phyloP scores from a whole-genome alignment of 1,284 basidiomycete species.

The Phellopilus nigrolimitatus region DNA sequence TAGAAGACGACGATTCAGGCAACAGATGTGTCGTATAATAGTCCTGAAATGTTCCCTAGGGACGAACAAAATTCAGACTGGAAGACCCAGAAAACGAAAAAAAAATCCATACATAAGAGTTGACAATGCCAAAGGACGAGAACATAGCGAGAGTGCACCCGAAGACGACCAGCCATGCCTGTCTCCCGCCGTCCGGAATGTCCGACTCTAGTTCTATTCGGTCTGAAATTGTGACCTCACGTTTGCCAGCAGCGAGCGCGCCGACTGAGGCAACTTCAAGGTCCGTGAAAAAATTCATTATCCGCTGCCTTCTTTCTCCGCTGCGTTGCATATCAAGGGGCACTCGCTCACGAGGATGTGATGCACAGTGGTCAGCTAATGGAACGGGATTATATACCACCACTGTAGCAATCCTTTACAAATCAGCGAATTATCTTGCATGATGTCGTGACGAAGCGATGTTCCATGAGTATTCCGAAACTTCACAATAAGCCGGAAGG shows the following conservation, averaged over 20 bases:
- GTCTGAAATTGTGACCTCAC: no score
- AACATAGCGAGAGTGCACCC: conserved; percentile 35
- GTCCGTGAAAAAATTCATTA: background rate
- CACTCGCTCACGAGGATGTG: background rate
- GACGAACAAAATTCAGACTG: background rate
- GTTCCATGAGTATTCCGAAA: no score
- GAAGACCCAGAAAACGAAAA: background rate
- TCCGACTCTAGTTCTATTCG: no score
- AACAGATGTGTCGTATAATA: conserved; percentile 41
- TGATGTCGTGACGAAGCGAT: no score
- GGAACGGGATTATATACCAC: background rate
- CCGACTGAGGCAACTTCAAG: background rate
- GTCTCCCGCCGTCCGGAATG: conserved; percentile 29
- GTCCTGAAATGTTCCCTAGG: conserved; percentile 38
- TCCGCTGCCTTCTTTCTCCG: background rate
- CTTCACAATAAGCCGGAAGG: no score
- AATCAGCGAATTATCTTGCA: no score
- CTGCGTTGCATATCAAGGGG: background rate
- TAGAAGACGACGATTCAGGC: conserved; percentile 29
- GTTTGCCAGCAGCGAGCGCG: background rate
- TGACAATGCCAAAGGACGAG: conserved; percentile 36
- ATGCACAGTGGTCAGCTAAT: no score
- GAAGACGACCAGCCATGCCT: conserved; percentile 34
- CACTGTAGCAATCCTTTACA: background rate
- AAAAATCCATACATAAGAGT: conserved; percentile 31